Base-by-base conservation (phyloP, 345 rosid species). In the Rhodamnia argentea region DNA sequence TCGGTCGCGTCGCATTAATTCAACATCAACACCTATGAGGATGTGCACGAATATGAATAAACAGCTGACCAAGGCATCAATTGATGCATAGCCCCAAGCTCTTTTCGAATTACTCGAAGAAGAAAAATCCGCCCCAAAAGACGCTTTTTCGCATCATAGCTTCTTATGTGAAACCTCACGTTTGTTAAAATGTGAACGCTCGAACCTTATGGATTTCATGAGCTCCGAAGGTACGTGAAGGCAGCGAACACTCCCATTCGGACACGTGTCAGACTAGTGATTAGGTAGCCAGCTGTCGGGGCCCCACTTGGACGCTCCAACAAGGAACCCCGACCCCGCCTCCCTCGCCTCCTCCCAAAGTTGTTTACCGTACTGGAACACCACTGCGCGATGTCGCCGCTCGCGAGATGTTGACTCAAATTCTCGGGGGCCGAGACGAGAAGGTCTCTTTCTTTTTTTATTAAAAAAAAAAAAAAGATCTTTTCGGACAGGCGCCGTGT, bases 231-330 rank as follows among this genome's bases (percentile, higher is more conserved):
- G 83, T 70, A 88, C 92, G 93, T 86, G 93, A 90, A 92, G 94
- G 92, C 92, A 93, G 88, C 74, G 84, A 93, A 70, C 81, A 94
- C 88, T 89, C 91, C 89, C 87, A 87, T 86, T 83, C 13, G 89
- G 10, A 90, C 96, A 93, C 94, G 95, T 94, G 98, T 84, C 85
- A 47, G 26, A 14, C 83, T 7, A 44, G 12, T 84, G 85, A 86
- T 51, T 58, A 52, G 88, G 90, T 44, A 47, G 84, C 87, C 90
- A 90, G 88, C 91, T 87, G 89, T 87, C 88, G 81, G 76, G 12
- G 81, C 47, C 86, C 87, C 29, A 58, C 70, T 83, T 82, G 88
- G 88, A 88, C 74, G 83, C 85, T 84, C 83, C 59, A 64, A 86
- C 89, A 85, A 85, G 88, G 60, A 87, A 86, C 81, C 76, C 40